phyloP scores from a whole-genome alignment of 495 filamentous ascomycete genomes.

The Annulohypoxylon stygium region DNA sequence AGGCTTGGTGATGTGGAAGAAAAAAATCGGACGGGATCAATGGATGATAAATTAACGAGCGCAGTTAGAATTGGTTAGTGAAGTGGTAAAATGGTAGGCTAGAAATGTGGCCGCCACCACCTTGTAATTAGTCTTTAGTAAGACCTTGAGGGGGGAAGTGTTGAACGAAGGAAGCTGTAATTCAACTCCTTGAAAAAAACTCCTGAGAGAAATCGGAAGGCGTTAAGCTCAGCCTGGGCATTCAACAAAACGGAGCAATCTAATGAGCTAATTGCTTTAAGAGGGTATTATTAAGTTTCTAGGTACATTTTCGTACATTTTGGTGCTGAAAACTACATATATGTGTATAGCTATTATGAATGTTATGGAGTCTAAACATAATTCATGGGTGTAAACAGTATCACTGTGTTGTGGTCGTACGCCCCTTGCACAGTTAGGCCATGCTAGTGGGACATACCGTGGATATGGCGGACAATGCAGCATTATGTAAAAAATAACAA shows the following conservation, averaged over 20 bases:
- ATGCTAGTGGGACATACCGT: background rate
- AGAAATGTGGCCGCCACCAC: constrained; percentile 31
- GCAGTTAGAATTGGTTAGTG: constrained; percentile 29
- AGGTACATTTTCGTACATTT: background rate
- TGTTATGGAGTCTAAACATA: too few relatives aligned
- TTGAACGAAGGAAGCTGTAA: constrained; percentile 31
- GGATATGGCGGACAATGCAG: background rate
- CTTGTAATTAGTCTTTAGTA: constrained; percentile 34
- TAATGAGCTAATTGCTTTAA: constrained; percentile 18
- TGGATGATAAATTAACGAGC: constrained; percentile 28
- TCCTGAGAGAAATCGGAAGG: constrained; percentile 17
- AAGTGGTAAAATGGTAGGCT: constrained; percentile 30
- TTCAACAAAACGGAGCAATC: constrained; percentile 39
- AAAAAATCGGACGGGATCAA: constrained; percentile 15
- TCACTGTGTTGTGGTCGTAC: background rate
- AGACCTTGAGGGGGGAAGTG: constrained; percentile 23
- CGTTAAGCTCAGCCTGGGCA: constrained; percentile 18
- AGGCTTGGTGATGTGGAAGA: background rate
- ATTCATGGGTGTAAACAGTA: background rate
- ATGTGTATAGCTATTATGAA: background rate
- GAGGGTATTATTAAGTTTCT: background rate
- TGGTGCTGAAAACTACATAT: background rate
- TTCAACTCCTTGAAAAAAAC: constrained; percentile 15
- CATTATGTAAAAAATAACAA: constrained; percentile 2
- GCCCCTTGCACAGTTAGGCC: background rate